phyloP scores from a whole-genome alignment of 148 eudicot species.

The Chenopodium berlandieri region DNA sequence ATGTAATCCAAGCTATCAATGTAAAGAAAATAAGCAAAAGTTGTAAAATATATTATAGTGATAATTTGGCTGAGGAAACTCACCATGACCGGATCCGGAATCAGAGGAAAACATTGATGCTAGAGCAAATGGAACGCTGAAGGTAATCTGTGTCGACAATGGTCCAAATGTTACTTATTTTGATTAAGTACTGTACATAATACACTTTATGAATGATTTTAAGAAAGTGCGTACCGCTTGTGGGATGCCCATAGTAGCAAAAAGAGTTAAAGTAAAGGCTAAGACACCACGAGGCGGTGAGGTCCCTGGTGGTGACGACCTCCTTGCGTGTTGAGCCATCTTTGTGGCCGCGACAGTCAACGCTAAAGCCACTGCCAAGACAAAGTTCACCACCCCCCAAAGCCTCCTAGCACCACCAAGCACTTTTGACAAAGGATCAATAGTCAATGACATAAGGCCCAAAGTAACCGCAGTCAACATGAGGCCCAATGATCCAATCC shows the following conservation, averaged over 20 bases:
- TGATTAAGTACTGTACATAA: too few species aligned
- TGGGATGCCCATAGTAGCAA: slow-evolving; percentile 74
- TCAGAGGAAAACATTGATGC: slow-evolving; percentile 75
- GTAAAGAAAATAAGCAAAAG: background rate
- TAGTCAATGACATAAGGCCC: slow-evolving; percentile 49
- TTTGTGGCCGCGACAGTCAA: slow-evolving; percentile 58
- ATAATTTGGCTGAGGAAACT: background rate
- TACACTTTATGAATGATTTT: background rate
- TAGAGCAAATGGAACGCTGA: slow-evolving; percentile 78
- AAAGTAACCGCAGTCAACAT: slow-evolving; percentile 62
- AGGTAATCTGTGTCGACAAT: slow-evolving; percentile 51
- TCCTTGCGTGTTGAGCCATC: slow-evolving; percentile 43
- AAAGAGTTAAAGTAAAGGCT: slow-evolving; percentile 53
- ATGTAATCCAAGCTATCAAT: too few species aligned
- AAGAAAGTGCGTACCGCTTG: slow-evolving; percentile 52
- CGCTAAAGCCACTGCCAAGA: slow-evolving; percentile 47
- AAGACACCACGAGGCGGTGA: slow-evolving; percentile 40
- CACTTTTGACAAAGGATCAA: slow-evolving; percentile 43
- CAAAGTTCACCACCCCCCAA: slow-evolving; percentile 71
- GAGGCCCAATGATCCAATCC: slow-evolving; percentile 66
- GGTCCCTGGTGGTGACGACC: slow-evolving; percentile 7
- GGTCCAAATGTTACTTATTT: too few species aligned
- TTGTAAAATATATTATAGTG: background rate
- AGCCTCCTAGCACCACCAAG: slow-evolving; percentile 61
- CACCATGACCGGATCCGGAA: slow-evolving; percentile 83